Base-by-base conservation (phyloP, 2,329 filamentous ascomycete species). In the Cadophora gregata region DNA sequence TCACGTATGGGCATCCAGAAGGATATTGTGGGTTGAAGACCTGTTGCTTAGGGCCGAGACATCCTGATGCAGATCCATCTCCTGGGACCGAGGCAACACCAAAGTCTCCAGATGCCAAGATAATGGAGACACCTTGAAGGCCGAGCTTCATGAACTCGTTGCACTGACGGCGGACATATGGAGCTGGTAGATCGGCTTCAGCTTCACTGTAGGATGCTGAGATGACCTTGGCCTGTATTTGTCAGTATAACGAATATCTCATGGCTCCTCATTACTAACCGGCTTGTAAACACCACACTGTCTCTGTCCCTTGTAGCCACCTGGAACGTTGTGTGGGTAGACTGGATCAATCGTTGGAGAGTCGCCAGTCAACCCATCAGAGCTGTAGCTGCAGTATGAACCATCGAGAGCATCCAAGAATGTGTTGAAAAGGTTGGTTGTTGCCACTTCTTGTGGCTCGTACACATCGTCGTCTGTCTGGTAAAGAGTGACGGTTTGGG, bases 161-260 rank as follows among this genome's bases (percentile, higher is more conserved):
- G 80, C 89, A 92, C 14, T 89, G 86, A 58, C 84, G 82, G 58
- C 81, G 80, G 21, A 87, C 86, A 73, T 90, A 92, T 12, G 84
- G 83, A 2, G 79, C 73, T 0, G 89, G 89, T 0, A 92, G 81
- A 6, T 85, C 84, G 72, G 90, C 85, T 77, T 92, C 90, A 62
- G 87, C 83, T 67, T 91, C 88, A 58, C 87, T 88, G 75, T 92
- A 92, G 0, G 87, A 90, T 14, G 86, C 88, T 62, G 83, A 85
- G 73, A 92, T 84, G 19, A 75, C 74, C 12, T 72, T 70, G 12
- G 74, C 71, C n/a, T 71, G 68, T 6, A 51, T 14, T 3, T 24
- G 53, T 66, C 33, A 63, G 64, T 21, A 66, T 6, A 25, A 16
- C 45, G 10, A n/a, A n/a, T n/a, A 24, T 42, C 0, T 29, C 21